Evolutionary conservation across 176 grass and related monocot genomes (phyloP), one percentile per base, ranked within the genome.

Genomic region (Aegilops tauschii): DNA sequence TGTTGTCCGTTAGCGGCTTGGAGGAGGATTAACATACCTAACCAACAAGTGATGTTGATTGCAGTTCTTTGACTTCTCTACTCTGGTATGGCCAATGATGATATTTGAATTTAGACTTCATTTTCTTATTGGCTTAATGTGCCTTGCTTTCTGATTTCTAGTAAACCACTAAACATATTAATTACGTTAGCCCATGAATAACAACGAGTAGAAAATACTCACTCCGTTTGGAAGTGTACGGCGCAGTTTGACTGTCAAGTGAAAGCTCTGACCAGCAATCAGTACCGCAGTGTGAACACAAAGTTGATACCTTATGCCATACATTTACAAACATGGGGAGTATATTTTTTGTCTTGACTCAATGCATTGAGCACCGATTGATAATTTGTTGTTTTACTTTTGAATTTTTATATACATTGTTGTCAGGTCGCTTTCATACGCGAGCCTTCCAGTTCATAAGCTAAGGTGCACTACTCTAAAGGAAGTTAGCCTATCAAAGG

Each of bases 381-480:
- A 4, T 49, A 9, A 49, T 74, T 73, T 73, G 12, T 30, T 14
- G 3, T 40, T 74, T 5, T 44, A 74, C 12, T 49, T 49, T 23
- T 49, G 40, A 49, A 23, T 28, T 49, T 17, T 73, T 74, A 49
- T 17, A 28, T 73, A 74, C 12, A 74, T 74, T 47, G 42, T 74
- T 74, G 6, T 49, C 23, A 49, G 28, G 71, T 74, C 12, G n/a
- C n/a, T 73, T 47, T 73, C 70, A 73, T 40, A 73, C 12, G 11
- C 39, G 20, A 23, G 37, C 39, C 39, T 73, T 27, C 21, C 39
- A 73, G 37, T 73, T 25, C 69, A 73, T 44, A 44, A 73, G 12
- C 6, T 73, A 73, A 73, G 69, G 10, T 73, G 69, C 70, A 73
- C n/a, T 74, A 47, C 71, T 47, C 47, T 74, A 7, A 74, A 49